Conservation (phyloP, 1,139 yeast genomes). For the Pichia inconspicua region DNA sequence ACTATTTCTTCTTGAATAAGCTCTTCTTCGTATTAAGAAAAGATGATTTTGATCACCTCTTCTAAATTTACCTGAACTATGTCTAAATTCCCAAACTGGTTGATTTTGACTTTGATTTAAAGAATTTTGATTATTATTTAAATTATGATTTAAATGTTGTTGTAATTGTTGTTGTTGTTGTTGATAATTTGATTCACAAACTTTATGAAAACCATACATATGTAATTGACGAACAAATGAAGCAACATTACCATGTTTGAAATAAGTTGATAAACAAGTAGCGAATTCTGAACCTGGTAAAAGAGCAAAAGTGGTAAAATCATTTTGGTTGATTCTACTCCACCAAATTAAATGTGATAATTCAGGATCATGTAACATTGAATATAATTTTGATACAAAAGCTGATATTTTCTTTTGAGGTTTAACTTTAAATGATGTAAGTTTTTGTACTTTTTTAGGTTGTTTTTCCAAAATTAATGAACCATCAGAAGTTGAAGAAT, state of each 20-base stretch:
- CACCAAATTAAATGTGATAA: slow-evolving; percentile 64
- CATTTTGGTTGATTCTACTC: slow-evolving; percentile 53
- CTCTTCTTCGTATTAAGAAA: slow-evolving; percentile 54
- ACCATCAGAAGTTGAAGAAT: neutral
- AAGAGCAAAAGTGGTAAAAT: slow-evolving; percentile 49
- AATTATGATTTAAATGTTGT: slow-evolving; percentile 3
- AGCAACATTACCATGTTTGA: slow-evolving; percentile 72
- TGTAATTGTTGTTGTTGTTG: slow-evolving; percentile 8
- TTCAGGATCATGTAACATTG: slow-evolving; percentile 50
- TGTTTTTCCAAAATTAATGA: neutral
- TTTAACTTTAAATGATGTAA: slow-evolving; percentile 2
- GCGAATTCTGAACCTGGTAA: slow-evolving; percentile 63
- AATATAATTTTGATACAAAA: slow-evolving; percentile 54
- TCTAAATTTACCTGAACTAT: slow-evolving; percentile 54
- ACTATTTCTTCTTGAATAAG: slow-evolving; percentile 41
- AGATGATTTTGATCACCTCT: slow-evolving; percentile 56
- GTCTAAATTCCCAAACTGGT: slow-evolving; percentile 63
- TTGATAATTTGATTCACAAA: slow-evolving; percentile 32
- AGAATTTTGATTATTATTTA: slow-evolving; percentile 4
- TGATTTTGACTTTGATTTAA: slow-evolving; percentile 13
- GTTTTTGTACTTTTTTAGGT: slow-evolving; percentile 1
- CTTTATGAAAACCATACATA: slow-evolving; percentile 77
- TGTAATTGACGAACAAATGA: slow-evolving; percentile 72
- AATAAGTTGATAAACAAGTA: slow-evolving; percentile 53
- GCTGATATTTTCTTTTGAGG: slow-evolving; percentile 43